phyloP scores from a whole-genome alignment of 768 basidiomycete genomes.

The Coprinopsis sp. region DNA sequence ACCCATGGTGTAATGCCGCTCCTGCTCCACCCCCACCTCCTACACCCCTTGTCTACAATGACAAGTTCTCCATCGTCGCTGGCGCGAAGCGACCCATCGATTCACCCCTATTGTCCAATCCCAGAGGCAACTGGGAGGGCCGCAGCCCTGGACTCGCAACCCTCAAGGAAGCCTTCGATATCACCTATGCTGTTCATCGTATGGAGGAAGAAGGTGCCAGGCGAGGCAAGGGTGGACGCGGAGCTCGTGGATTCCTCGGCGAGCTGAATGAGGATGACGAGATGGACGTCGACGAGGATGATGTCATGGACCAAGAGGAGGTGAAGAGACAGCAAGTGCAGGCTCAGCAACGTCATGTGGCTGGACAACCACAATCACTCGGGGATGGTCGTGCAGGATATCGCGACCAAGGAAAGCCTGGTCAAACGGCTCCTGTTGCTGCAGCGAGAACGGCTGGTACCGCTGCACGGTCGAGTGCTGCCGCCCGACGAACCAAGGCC shows the following conservation, averaged over 20 bases:
- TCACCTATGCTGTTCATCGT: conserved; percentile 97
- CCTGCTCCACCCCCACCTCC: conserved; percentile 61
- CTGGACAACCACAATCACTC: conserved; percentile 9
- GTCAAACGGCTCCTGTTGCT: conserved; percentile 12
- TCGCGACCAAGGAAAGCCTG: conserved; percentile 25
- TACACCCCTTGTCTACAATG: conserved; percentile 51
- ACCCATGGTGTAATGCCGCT: conserved; percentile 87
- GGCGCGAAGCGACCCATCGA: conserved; percentile 53
- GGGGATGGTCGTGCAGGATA: conserved; percentile 35
- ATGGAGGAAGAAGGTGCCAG: conserved; percentile 99
- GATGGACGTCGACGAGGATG: conserved; percentile 51
- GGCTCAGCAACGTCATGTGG: too few species aligned
- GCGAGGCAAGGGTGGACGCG: conserved; percentile 77
- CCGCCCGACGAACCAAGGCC: conserved; percentile 16
- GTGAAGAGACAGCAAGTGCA: not conserved
- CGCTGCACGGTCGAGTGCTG: not conserved
- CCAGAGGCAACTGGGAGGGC: conserved; percentile 68
- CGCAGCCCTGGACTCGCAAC: conserved; percentile 90
- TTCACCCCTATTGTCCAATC: conserved; percentile 84
- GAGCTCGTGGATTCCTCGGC: conserved; percentile 68
- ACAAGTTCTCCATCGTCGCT: conserved; percentile 24
- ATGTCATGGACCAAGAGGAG: conserved; percentile 31
- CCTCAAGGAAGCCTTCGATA: conserved; percentile 97
- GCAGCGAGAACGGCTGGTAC: conserved; percentile 12
- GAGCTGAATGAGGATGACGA: conserved; percentile 96